A percentile compares a stretch with the other conserved stretches of the same genome.
Conservation (phyloP, 495 filamentous ascomycete genomes). For the Peziza echinospora region DNA sequence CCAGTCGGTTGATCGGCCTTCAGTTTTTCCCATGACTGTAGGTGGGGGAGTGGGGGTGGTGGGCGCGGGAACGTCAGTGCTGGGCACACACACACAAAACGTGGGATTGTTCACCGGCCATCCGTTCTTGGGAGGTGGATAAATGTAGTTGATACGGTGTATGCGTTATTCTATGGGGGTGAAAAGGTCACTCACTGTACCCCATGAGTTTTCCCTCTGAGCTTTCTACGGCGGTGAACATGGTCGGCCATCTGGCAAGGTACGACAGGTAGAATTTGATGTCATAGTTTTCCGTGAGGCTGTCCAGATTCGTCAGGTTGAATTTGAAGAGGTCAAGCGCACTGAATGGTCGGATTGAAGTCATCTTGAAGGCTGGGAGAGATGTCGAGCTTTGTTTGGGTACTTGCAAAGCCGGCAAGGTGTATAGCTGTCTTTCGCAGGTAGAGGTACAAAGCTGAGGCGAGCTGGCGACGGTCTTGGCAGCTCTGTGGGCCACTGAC, state of each 20-base stretch:
- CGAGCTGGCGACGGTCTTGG: no score
- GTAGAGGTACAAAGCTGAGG: no score
- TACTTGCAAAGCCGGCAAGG: no score
- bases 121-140: no score
- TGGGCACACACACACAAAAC: no score
- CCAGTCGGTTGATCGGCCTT: slow-evolving; percentile 84
- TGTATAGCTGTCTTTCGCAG: no score
- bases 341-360: slow-evolving; percentile 46
- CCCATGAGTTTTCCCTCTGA: slow-evolving; percentile 63
- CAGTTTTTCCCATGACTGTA: slow-evolving; percentile 89
- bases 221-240: slow-evolving; percentile 74
- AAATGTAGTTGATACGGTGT: no score
- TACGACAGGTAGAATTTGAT: slow-evolving; percentile 89
- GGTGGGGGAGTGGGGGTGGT: not conserved
- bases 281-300: slow-evolving; percentile 88
- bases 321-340: slow-evolving; percentile 57
- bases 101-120: no score
- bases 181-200: slow-evolving; percentile 47
- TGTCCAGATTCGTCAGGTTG: slow-evolving; percentile 71
- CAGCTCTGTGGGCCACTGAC: no score
- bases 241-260: slow-evolving; percentile 77
- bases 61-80: no score
- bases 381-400: no score
- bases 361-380: slow-evolving; percentile 37
- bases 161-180: slow-evolving; percentile 1